Conservation (phyloP, 768 basidiomycete species). For the Psilocybe sp. region DNA sequence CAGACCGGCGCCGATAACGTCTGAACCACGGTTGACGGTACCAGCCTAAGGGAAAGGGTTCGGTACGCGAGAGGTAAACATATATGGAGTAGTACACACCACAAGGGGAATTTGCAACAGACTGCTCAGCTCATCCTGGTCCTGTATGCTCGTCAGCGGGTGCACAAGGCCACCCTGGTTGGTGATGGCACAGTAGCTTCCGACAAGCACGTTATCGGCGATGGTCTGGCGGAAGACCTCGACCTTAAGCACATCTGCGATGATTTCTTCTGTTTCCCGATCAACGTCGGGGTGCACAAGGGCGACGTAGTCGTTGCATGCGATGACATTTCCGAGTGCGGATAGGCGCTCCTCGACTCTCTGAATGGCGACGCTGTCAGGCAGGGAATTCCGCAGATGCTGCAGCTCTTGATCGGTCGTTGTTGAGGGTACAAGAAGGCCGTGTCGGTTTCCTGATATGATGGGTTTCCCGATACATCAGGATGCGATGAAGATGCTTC, state of each 20-base stretch:
- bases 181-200: slow-evolving; percentile 91
- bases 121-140: slow-evolving; percentile 95
- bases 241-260: slow-evolving; percentile 97
- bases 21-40: slow-evolving; percentile 97
- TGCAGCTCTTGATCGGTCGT: slow-evolving; percentile 98
- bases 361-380: slow-evolving; percentile 91
- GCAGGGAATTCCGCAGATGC: slow-evolving; percentile 93
- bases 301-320: slow-evolving; percentile 98
- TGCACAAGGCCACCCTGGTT: slow-evolving; percentile 98
- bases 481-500: neutral
- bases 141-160: slow-evolving; percentile 94
- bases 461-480: neutral
- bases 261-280: slow-evolving; percentile 99
- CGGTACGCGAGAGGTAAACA: slow-evolving; percentile 1
- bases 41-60: slow-evolving; percentile 62
- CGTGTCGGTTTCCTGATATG: slow-evolving; percentile 87
- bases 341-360: slow-evolving; percentile 96
- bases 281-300: slow-evolving; percentile 98
- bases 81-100: slow-evolving; percentile 41
- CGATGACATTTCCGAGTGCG: slow-evolving; percentile 97
- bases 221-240: slow-evolving; percentile 98
- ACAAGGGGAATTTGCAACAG: slow-evolving; percentile 93
- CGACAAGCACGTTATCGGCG: slow-evolving; percentile 95
- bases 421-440: slow-evolving; percentile 91
- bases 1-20: slow-evolving; percentile 94